Base-by-base conservation (phyloP, 1,284 basidiomycete genomes). In the Trametes hirsuta region DNA sequence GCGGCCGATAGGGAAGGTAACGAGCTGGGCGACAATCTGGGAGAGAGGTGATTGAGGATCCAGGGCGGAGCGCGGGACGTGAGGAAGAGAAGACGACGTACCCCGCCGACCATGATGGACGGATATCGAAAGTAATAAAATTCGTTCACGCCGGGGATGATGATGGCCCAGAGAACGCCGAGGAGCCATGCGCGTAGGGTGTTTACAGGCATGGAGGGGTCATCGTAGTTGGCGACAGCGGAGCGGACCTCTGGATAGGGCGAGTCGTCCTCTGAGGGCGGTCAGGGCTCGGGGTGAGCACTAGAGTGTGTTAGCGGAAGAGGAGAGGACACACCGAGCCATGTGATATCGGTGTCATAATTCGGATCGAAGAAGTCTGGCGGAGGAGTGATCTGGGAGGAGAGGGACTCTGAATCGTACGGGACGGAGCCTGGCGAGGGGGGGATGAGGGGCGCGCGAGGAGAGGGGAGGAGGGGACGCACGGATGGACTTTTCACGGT, bases 71-170 rank as follows among this genome's bases (percentile, higher is more conserved):
- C 30, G 14, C 37, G 48, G 41, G 22, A 11, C 14, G 22, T 14
- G 22, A 40, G 50, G 35, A 41, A n/a, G 21, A 15, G 36, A 54
- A n/a, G 40, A 6, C 14, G 8, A 69, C 71, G 14, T 59, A 74
- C 74, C 35, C 59, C 59, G 15, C 66, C 64, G 58, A 76, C 68
- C 40, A 68, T 67, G 52, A 89, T 80, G 0, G 85, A 81, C 1
- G 87, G 86, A 63, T 85, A 88, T 8, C 87, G 82, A 69, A 88
- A 86, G 71, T 80, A 84, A 69, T 87, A 87, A 72, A 88, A 87
- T 64, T 88, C 86, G 69, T 88, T 88, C 55, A 87, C 47, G 24
- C 64, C 71, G 4, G 87, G 76, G 42, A 88, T 78, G 62, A 88
- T 59, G 58, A 88, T 77, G 1, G 86, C 79, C 77, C 83, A 86